Base-by-base conservation (phyloP, 2,329 filamentous ascomycete genomes). In the Alternaria panax region DNA sequence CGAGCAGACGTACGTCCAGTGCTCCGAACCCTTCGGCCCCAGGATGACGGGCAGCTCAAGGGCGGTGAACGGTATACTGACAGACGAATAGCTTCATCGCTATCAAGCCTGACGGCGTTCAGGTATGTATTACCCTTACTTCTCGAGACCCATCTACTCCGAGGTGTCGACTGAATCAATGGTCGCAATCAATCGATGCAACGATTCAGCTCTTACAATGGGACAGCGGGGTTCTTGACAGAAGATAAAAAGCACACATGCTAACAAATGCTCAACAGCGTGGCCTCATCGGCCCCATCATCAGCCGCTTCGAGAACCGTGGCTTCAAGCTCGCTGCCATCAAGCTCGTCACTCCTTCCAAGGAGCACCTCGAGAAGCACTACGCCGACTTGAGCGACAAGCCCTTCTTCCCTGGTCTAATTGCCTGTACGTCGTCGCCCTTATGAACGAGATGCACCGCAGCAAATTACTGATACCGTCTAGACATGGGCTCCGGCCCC, bases 101-200 rank as follows among this genome's bases (percentile, higher is more conserved):
- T 81, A 92, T 99, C 89, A 99, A 99, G 93, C 95, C 94, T 76
- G 95, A 98, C 85, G 95, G 95, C 83, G 95, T 98, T 85, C 95
- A 97, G 90, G 93, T 96, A 90, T 73, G 84, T 54, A 20, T 12
- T 5, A 24, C 4, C 12, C 12, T 22, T 18, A 5, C 4, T 14
- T 5, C 5, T 14, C 8, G 7, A 14, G 8, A 28, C 7, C 5
- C 30, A 14, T 18, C 5, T n/a, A 32, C 9, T n/a, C 9, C 30
- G 36, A 12, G 18, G 20, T 51, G 27, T 9, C 20, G 3, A 24
- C 14, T 24, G 36, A 34, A 11, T 22, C 40, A 34, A 58, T 58
- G 32, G 55, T 30, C 22, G 1, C 24, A 32, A 34, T 18, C 20
- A 3, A 40, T 40, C 18, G 51, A 16, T 32, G 1, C 18, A 48